Conservation (phyloP, 805 yeast species). For the Candida orba region DNA sequence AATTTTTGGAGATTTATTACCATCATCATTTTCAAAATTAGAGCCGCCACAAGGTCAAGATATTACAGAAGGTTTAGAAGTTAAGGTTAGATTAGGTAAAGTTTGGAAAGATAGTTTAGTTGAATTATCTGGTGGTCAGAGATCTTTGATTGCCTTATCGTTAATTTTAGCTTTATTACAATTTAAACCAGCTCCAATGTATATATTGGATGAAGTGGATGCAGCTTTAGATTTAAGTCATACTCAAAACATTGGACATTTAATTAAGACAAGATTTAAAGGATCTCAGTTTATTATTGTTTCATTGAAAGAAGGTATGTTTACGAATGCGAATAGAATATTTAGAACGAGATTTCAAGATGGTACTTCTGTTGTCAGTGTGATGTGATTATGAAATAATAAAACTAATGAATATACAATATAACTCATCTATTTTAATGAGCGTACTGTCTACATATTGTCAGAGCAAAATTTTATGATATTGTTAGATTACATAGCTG, state of each 20-base stretch:
- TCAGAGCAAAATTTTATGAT: too few relatives aligned
- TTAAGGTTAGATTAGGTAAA: conserved; percentile 80
- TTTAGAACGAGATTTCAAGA: conserved; percentile 93
- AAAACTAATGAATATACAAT: neutral
- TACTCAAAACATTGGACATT: conserved; percentile 94
- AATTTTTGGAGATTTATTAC: conserved; percentile 81
- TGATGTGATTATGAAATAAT: conserved; percentile 36
- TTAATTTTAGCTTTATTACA: conserved; percentile 86
- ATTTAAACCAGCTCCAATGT: conserved; percentile 98
- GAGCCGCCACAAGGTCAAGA: conserved; percentile 77
- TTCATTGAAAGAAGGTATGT: conserved; percentile 96
- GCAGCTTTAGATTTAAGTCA: conserved; percentile 97
- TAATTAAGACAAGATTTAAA: conserved; percentile 89
- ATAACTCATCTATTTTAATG: too few relatives aligned
- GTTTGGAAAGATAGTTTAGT: conserved; percentile 96
- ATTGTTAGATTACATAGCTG: too few relatives aligned
- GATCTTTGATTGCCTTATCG: conserved; percentile 89
- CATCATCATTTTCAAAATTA: conserved; percentile 83
- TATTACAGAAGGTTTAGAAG: conserved; percentile 85
- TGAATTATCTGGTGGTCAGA: conserved; percentile 94
- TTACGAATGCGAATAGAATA: conserved; percentile 91
- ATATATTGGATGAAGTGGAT: conserved; percentile 94
- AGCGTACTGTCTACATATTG: too few relatives aligned
- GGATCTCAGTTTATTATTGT: conserved; percentile 97
- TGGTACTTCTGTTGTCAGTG: conserved; percentile 88